Evolutionary conservation across 2,329 filamentous ascomycete species (phyloP), one percentile per base, ranked within the genome.

Genomic region (Sclerotiophoma versabilis): DNA sequence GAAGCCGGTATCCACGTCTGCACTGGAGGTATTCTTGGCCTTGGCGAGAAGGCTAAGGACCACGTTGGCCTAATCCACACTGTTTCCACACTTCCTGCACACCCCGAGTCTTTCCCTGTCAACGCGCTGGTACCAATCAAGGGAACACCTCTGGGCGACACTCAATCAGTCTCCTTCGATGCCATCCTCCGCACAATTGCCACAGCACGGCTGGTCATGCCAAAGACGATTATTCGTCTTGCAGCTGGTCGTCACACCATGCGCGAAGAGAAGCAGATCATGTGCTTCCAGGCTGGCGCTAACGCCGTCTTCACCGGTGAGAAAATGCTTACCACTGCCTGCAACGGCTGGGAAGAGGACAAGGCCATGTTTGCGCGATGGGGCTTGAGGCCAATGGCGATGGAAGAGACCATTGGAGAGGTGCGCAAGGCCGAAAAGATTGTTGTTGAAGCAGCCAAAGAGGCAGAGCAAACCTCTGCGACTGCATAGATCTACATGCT

Each of bases 281-380:
- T 93, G 62, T 96, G 92, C 76, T 96, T 96, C 78, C 88, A 91
- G 84, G 91, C 92, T 0, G 92, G 92, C 12, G 92, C 92, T 1
- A 96, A 96, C 67, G 92, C 92, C n/a, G 89, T 96, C 27, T 96
- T 96, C 72, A 96, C 92, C 0, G 92, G 92, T 8, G 92, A 96
- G 79, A 96, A 93, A 82, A 96, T 96, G 92, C 75, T 96, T 76
- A 96, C 92, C 4, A 96, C 92, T 0, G 90, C 92, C 52, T 96
- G 91, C 72, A 93, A 91, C 64, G 91, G 91, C 25, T 96, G 91
- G 90, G 91, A 95, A 59, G 90, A 96, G 76, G 92, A 96, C 69
- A 87, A 85, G 59, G 86, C 80, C 34, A 91, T 96, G 86, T 96
- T 96, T 77, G 84, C 87, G 2, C 83, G 86, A 45, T 96, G 91